These are phyloP conservation scores for Hemileia vastatrix DNA, from an alignment of 1,284 basidiomycete species.

Conservation along the genomic window DNA sequence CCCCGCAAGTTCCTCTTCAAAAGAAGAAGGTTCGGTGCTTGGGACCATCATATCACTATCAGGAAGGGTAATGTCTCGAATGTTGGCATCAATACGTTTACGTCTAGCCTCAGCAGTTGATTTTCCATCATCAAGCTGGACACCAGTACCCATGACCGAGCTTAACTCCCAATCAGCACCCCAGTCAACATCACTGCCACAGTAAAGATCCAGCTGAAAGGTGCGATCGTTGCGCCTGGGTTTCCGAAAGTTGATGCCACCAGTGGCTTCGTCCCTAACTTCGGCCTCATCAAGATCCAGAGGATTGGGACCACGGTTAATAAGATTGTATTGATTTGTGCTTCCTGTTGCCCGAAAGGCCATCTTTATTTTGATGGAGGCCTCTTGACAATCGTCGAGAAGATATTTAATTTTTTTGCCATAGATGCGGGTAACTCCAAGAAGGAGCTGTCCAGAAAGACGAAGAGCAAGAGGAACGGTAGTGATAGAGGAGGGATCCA, in stretches of 20 bases:
- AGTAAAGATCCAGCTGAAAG: constrained; percentile 16
- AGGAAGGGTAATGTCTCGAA: constrained; percentile 8
- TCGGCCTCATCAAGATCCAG: neutral
- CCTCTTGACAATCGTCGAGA: constrained; percentile 16
- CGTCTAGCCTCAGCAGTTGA: neutral
- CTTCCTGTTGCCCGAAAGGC: constrained; percentile 7
- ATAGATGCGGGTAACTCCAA: constrained; percentile 16
- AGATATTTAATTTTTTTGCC: constrained; percentile 19
- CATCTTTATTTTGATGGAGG: constrained; percentile 7
- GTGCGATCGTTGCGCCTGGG: constrained; percentile 7
- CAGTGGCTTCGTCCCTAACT: neutral
- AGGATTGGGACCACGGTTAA: too few relatives aligned
- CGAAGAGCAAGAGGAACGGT: constrained; percentile 12
- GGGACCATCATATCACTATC: neutral
- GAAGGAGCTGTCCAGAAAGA: constrained; percentile 14
- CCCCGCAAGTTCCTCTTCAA: neutral
- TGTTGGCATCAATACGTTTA: constrained; percentile 5
- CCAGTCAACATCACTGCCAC: constrained; percentile 5
- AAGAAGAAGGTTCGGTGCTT: neutral
- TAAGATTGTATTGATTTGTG: too few relatives aligned
- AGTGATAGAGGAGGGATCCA: constrained; percentile 9
- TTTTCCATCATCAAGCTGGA: neutral
- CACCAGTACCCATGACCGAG: too few relatives aligned
- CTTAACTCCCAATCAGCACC: constrained; percentile 14
- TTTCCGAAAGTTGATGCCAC: constrained; percentile 7